Conservation (phyloP, 2,329 filamentous ascomycete species). For the Aspergillus thermomutatus region DNA sequence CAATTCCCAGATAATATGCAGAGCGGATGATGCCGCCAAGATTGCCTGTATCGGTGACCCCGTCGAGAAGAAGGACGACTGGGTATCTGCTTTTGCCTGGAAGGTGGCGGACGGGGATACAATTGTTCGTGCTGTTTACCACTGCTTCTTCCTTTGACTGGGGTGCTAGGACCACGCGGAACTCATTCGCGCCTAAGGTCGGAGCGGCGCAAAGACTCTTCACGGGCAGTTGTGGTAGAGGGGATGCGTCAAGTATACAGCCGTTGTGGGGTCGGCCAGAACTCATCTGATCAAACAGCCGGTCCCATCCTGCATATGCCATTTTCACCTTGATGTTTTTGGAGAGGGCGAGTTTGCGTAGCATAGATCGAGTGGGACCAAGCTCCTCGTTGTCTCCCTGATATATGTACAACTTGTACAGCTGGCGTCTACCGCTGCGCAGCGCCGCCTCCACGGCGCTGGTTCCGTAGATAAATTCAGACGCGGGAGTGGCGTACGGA, state of each 20-base stretch:
- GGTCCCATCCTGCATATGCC: conserved; percentile 61
- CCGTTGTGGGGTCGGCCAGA: conserved; percentile 84
- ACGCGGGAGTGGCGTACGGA: conserved; percentile 78
- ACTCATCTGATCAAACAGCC: conserved; percentile 78
- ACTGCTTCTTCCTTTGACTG: conserved; percentile 71
- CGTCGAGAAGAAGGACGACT: conserved; percentile 43
- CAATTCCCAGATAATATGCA: conserved; percentile 84
- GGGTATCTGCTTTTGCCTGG: conserved; percentile 30
- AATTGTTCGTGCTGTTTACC: conserved; percentile 65
- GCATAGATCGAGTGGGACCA: conserved; percentile 36
- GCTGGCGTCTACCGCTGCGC: conserved; percentile 62
- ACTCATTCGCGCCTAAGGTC: conserved; percentile 47
- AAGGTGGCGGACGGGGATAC: conserved; percentile 42
- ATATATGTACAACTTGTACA: conserved; percentile 83
- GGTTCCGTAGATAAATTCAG: conserved; percentile 85
- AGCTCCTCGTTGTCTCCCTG: conserved; percentile 53
- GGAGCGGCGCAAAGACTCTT: conserved; percentile 53
- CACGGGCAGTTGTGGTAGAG: conserved; percentile 70
- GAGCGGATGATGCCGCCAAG: conserved; percentile 85
- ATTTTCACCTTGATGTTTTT: conserved; percentile 54
- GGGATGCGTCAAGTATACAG: conserved; percentile 80
- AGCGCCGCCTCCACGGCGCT: conserved; percentile 79
- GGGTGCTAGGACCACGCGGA: conserved; percentile 58
- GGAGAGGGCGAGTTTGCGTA: conserved; percentile 39
- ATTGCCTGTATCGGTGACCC: conserved; percentile 78